Evolutionary conservation across 2,329 filamentous ascomycete genomes (phyloP), one percentile per base, ranked within the genome.

Genomic region (Colletotrichum filicis): DNA sequence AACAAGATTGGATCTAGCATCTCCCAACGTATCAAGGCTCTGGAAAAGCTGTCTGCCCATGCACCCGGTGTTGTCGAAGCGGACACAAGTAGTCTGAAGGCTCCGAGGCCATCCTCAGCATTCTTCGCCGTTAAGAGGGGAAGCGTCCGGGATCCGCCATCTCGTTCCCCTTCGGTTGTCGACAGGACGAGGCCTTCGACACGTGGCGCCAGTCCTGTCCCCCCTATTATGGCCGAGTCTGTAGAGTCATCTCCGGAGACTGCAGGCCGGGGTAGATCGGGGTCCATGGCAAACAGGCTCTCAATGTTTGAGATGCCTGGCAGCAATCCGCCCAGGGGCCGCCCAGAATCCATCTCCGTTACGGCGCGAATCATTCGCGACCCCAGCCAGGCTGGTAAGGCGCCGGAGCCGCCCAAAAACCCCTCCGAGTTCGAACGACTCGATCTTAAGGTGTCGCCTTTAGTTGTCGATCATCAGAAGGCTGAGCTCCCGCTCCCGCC

Each of bases 21-120:
- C 74, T 97, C 96, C 3, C 94, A 96, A 81, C 92, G 97, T 55
- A 98, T 98, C 81, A 97, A 98, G 82, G 95, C 95, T 7, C 86
- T 99, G 66, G 94, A 98, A 80, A 95, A 95, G 81, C 88, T 97
- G 76, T 88, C 92, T 72, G 83, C 87, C 79, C 79, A 80, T 79
- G 74, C 81, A 57, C 76, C 80, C 11, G 75, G 79, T 68, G 74
- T 76, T 11, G 77, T 74, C 5, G 82, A 82, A 3, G 42, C 75
- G 5, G 76, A 75, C 5, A 37, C 70, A 14, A 67, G 57, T 26
- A 65, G 53, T 32, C 66, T 80, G 35, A 73, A 73, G 49, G 49
- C 60, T 14, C 66, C 71, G 19, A 70, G 71, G 16, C 85, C 87
- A 4, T 85, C 87, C 6, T 86, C 90, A 8, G 85, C 90, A 2